Conservation (phyloP, 345 rosid genomes). For the Theobroma cacao region DNA sequence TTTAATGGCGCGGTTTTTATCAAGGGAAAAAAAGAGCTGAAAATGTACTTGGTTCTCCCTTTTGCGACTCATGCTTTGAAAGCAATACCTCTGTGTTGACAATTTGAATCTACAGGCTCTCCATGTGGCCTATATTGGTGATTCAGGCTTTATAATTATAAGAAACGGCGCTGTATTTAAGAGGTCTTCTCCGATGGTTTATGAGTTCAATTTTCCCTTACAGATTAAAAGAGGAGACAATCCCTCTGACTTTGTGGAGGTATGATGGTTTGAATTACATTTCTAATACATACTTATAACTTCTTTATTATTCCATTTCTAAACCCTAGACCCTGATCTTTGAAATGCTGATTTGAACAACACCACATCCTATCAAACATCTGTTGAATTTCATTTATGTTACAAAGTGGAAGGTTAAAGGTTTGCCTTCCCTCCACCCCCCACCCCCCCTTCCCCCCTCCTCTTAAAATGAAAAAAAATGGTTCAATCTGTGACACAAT, state of each 20-base stretch:
- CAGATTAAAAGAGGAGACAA: conserved; percentile 47
- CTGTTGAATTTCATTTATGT: background rate
- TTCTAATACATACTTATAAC: background rate
- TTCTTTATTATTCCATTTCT: background rate
- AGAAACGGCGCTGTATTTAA: conserved; percentile 48
- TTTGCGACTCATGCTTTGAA: background rate
- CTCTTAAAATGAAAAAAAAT: background rate
- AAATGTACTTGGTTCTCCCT: background rate
- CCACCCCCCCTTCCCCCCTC: background rate
- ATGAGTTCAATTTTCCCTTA: conserved; percentile 66
- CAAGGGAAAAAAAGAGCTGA: background rate
- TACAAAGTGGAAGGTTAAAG: background rate
- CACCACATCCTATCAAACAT: background rate
- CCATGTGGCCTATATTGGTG: conserved; percentile 69
- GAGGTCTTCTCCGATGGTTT: conserved; percentile 61
- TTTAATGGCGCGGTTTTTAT: background rate
- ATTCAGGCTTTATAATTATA: conserved; percentile 68
- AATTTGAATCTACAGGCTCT: conserved; percentile 46
- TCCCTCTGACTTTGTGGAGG: conserved; percentile 53
- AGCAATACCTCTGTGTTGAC: background rate
- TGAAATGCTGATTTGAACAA: background rate
- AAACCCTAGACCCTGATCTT: too few relatives aligned
- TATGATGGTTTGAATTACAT: conserved; percentile 21
- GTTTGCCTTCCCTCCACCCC: background rate
- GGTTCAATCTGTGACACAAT: background rate